Percentiles rank a stretch among this genome's conserved stretches.
Conservation (phyloP, 371 early-diverging fungal genomes). For the Antonospora locustae region DNA sequence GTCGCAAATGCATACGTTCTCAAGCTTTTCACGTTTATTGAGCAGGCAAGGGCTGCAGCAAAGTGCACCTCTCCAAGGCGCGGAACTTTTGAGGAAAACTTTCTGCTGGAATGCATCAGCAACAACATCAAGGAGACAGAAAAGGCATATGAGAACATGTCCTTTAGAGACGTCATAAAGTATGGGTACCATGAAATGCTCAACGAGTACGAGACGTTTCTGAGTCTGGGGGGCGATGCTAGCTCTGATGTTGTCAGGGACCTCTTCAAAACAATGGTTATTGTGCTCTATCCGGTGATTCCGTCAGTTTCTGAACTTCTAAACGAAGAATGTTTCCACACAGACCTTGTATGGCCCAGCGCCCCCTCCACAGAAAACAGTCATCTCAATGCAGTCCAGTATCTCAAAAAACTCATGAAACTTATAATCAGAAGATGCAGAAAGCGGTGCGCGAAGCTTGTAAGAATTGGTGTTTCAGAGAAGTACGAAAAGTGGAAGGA, state of each 20-base stretch:
- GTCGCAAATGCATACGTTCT: constrained; percentile 90
- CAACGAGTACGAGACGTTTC: constrained; percentile 64
- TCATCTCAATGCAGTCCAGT: constrained; percentile 9
- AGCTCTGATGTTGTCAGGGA: constrained; percentile 10
- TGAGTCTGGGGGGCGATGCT: constrained; percentile 9
- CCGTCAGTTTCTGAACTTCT: constrained; percentile 20
- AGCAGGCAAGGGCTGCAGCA: constrained; percentile 52
- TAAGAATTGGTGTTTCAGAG: constrained; percentile 23
- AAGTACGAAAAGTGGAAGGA: constrained; percentile 38
- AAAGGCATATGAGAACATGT: constrained; percentile 63
- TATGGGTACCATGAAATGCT: constrained; percentile 76
- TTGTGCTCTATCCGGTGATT: constrained; percentile 45
- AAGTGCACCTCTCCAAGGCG: constrained; percentile 1
- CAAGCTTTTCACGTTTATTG: constrained; percentile 71
- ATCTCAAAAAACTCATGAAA: constrained; percentile 22
- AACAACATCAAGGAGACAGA: constrained; percentile 57
- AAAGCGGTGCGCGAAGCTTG: constrained; percentile 7
- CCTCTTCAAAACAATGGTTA: constrained; percentile 14
- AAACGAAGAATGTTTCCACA: constrained; percentile 25
- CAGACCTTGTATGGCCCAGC: constrained; percentile 17
- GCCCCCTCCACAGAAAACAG: not conserved
- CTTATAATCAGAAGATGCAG: constrained; percentile 3
- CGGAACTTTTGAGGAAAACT: constrained; percentile 39
- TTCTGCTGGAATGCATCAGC: constrained; percentile 37
- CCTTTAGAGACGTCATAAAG: constrained; percentile 83